Evolutionary conservation across 129 eudicot genomes (phyloP).

Genomic region (Tagetes erecta): DNA sequence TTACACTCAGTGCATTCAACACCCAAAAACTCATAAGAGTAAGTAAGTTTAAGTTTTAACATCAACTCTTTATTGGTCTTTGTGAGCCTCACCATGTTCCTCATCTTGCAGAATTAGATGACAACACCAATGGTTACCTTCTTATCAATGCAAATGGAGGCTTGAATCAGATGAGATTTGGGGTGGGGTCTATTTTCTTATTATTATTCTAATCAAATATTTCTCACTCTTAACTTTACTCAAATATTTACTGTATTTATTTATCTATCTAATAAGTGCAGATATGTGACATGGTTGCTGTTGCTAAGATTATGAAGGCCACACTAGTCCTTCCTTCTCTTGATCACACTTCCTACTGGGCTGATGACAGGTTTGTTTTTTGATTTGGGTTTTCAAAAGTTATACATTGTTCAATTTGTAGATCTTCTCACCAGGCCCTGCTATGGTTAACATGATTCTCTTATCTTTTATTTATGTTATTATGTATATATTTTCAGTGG

Average conservation of each 20-base stretch:
- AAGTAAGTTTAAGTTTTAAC: slow-evolving; percentile 59
- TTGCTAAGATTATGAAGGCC: slow-evolving; percentile 93
- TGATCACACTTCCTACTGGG: slow-evolving; percentile 98
- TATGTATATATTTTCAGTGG: slow-evolving; percentile 57
- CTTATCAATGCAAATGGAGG: slow-evolving; percentile 99
- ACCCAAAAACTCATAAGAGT: slow-evolving; percentile 77
- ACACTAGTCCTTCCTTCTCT: slow-evolving; percentile 97
- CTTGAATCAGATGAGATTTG: slow-evolving; percentile 99
- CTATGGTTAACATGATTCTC: not conserved
- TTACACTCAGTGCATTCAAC: slow-evolving; percentile 76
- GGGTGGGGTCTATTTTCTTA: slow-evolving; percentile 67
- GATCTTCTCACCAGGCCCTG: not conserved
- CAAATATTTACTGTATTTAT: slow-evolving; percentile 11
- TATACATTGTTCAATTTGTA: not conserved
- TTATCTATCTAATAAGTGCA: slow-evolving; percentile 71
- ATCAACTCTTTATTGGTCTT: slow-evolving; percentile 1
- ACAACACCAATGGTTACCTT: slow-evolving; percentile 75
- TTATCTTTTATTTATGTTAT: slow-evolving; percentile 19
- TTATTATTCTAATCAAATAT: too few species aligned
- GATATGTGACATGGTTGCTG: slow-evolving; percentile 99
- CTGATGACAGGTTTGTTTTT: slow-evolving; percentile 77
- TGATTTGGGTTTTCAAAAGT: not conserved
- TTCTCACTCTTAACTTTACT: not conserved
- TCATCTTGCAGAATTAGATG: slow-evolving; percentile 67
- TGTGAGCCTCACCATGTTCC: slow-evolving; percentile 12